These are phyloP conservation scores for Dioscorea cayenensis DNA, from an alignment of 116 monocot genomes.

Conservation along the genomic window DNA sequence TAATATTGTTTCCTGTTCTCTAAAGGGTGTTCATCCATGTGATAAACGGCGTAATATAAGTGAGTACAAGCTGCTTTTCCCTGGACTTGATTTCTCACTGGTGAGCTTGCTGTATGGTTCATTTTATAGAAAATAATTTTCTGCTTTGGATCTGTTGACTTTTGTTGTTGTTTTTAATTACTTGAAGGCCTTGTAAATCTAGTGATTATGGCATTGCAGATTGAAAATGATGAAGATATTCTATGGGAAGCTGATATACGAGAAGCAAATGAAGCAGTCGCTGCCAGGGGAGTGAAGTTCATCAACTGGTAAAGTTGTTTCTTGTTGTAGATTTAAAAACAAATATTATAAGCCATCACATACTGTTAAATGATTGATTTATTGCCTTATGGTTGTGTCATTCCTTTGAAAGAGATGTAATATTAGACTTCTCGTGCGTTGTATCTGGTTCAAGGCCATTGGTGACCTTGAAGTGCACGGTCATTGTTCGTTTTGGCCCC, in stretches of 20 bases:
- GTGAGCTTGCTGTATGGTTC: constrained; percentile 16
- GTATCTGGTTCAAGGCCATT: too few relatives aligned
- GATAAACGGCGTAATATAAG: constrained; percentile 84
- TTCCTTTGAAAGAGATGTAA: too few relatives aligned
- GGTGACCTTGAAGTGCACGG: too few relatives aligned
- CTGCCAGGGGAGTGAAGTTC: constrained; percentile 70
- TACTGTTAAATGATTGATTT: too few relatives aligned
- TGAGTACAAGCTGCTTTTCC: constrained; percentile 71
- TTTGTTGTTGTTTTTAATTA: too few relatives aligned
- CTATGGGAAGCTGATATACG: constrained; percentile 75
- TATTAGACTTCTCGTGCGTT: too few relatives aligned
- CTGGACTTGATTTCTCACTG: constrained; percentile 96
- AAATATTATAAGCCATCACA: too few relatives aligned
- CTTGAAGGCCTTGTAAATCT: neutral
- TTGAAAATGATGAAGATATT: constrained; percentile 84
- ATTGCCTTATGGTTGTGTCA: too few relatives aligned
- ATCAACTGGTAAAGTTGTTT: constrained; percentile 59
- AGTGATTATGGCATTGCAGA: constrained; percentile 24
- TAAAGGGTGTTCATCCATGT: constrained; percentile 94
- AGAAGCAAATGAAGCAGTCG: constrained; percentile 69
- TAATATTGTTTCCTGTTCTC: constrained; percentile 2
- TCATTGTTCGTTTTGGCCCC: too few relatives aligned
- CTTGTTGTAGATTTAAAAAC: too few relatives aligned
- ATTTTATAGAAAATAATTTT: neutral
- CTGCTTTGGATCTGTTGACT: too few relatives aligned